Evolutionary conservation across 768 basidiomycete species (phyloP).

Genomic region (Xerocomellus amylosporus): DNA sequence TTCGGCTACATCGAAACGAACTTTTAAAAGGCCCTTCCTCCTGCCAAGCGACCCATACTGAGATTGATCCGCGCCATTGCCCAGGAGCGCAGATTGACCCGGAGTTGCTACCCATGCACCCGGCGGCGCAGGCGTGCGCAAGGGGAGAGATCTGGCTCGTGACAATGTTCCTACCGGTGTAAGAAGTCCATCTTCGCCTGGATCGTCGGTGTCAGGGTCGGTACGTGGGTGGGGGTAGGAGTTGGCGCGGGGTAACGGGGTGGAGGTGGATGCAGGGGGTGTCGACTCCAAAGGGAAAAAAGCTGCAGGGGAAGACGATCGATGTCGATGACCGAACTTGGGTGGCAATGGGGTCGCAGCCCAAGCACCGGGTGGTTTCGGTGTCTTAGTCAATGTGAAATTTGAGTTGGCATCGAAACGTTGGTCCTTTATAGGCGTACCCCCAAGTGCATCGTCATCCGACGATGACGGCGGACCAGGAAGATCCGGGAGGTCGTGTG

Average conservation of each 20-base stretch:
- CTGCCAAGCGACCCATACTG: conserved; percentile 35
- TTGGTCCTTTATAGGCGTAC: conserved; percentile 21
- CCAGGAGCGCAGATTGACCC: conserved; percentile 26
- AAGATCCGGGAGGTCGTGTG: conserved; percentile 59
- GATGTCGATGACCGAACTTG: conserved; percentile 13
- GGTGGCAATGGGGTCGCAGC: conserved; percentile 37
- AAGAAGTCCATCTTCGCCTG: conserved; percentile 25
- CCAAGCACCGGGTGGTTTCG: conserved; percentile 48
- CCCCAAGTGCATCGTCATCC: conserved; percentile 43
- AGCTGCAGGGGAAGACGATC: conserved; percentile 15
- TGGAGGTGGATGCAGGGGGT: conserved; percentile 26
- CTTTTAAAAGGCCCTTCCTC: conserved; percentile 62
- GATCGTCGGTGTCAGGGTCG: conserved; percentile 16
- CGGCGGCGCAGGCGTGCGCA: conserved; percentile 64
- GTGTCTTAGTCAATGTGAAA: conserved; percentile 41
- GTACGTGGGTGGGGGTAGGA: conserved; percentile 15
- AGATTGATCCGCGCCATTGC: conserved; percentile 23
- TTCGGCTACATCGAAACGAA: conserved; percentile 61
- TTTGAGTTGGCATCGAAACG: conserved; percentile 19
- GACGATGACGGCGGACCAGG: conserved; percentile 61
- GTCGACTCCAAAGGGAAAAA: conserved; percentile 26
- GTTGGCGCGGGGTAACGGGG: conserved; percentile 19
- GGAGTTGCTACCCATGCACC: conserved; percentile 68
- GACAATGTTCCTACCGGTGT: conserved; percentile 53
- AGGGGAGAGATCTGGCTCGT: conserved; percentile 43